Base-by-base conservation (phyloP, 768 basidiomycete genomes). In the Tricholoma hemisulphureum region DNA sequence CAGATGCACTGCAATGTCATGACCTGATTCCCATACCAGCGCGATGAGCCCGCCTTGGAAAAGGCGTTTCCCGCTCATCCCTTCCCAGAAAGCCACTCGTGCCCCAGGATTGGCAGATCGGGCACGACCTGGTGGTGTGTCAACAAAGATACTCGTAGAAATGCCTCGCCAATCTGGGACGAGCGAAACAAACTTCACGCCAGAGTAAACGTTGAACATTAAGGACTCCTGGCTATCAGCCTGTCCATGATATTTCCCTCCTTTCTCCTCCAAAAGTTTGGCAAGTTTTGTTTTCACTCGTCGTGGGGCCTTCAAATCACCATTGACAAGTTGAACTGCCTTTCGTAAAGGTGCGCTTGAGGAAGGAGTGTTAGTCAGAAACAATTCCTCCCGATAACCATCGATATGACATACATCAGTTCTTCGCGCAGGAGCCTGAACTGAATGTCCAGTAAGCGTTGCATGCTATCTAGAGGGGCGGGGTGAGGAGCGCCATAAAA, bases 361-460 rank as follows among this genome's bases (percentile, higher is more conserved):
- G 34, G 52, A 39, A 23, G 9, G 21, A 41, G 45, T 43, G 32
- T 60, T 32, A 35, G 49, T 31, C 26, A 41, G 48, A 49, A 6
- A 18, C n/a, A 39, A 35, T 6, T 45, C 45, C 3, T 2, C 2
- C n/a, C 5, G 14, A 58, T 23, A 55, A 41, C n/a, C 2, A 13
- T 4, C 16, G 54, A 11, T 56, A 21, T 31, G 6, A 66, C 82
- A 21, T 63, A 87, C 83, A 80, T 87, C 16, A 88, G 71, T 56
- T 92, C 90, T 61, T 91, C 90, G 34, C 90, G 76, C 32, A 92
- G 71, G 0, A 91, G 76, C 31, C 90, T 82, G 68, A 88, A 92
- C 61, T 92, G 88, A 3, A 87, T 80, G 57, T 93, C 91, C 10
- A 91, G 71, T 20, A 86, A 73, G 7, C 84, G 75, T 55, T 87